phyloP scores from a whole-genome alignment of 2,329 filamentous ascomycete genomes.

The Septoria linicola region DNA sequence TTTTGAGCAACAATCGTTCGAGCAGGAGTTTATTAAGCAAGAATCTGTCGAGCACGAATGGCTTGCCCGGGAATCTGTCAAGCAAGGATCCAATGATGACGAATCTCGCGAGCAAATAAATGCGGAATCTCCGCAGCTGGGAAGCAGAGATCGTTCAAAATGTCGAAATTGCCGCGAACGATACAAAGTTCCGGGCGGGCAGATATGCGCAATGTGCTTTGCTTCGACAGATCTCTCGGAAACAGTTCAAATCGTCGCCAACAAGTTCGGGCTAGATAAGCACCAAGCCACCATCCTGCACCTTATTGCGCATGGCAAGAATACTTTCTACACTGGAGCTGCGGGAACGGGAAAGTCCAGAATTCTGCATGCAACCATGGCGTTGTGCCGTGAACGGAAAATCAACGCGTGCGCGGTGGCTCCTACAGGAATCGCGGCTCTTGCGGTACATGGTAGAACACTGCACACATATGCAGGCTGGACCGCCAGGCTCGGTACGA shows the following conservation, averaged over 20 bases:
- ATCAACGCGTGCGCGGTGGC: slow-evolving; percentile 54
- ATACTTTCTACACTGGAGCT: slow-evolving; percentile 65
- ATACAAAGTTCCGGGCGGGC: neutral
- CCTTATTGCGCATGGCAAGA: slow-evolving; percentile 32
- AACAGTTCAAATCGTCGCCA: neutral
- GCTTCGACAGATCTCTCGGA: neutral
- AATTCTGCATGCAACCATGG: slow-evolving; percentile 51
- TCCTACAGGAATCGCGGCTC: slow-evolving; percentile 59
- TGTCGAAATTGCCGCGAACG: neutral
- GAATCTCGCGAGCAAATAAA: neutral
- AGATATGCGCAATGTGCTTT: neutral
- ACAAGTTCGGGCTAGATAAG: neutral
- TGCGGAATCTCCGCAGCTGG: too few species aligned
- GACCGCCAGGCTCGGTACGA: slow-evolving; percentile 48
- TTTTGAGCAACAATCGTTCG: too few species aligned
- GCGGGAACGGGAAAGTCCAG: slow-evolving; percentile 62
- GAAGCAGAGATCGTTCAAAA: neutral
- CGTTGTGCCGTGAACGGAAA: slow-evolving; percentile 37
- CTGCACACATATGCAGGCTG: slow-evolving; percentile 59
- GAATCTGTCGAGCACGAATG: too few species aligned
- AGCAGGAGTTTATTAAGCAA: too few species aligned
- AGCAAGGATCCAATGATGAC: neutral
- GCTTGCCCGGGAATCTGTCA: too few species aligned
- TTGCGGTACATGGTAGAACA: slow-evolving; percentile 57
- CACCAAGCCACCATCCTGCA: neutral